phyloP scores from a whole-genome alignment of 306 rosid species.

The Cicer pinnatifidum region DNA sequence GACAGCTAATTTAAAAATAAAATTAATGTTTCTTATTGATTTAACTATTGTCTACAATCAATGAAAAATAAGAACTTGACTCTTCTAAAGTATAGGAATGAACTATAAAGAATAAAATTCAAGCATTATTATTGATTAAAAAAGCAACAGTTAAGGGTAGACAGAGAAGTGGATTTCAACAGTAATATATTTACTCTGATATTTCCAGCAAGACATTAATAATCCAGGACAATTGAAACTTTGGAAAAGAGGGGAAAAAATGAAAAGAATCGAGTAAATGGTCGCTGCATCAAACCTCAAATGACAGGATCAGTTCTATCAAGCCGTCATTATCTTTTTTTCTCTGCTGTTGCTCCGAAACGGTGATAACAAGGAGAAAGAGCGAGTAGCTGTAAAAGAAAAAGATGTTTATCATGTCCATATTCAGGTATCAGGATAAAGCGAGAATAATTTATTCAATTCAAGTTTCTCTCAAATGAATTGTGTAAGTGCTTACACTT shows the following conservation, averaged over 20 bases:
- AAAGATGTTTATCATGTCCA: conserved; percentile 6
- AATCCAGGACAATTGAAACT: neutral
- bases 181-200: conserved; percentile 16
- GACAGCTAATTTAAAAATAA: neutral
- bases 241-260: neutral
- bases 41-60: no score
- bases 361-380: conserved; percentile 84
- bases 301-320: conserved; percentile 35
- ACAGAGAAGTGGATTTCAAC: neutral
- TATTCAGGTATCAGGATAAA: conserved; percentile 22
- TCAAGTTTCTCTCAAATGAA: conserved; percentile 23
- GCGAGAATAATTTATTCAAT: conserved; percentile 15
- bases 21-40: neutral
- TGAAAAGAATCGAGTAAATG: conserved; percentile 38
- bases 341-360: conserved; percentile 80
- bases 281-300: conserved; percentile 22
- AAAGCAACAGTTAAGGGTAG: neutral
- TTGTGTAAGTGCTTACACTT: conserved; percentile 64
- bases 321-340: conserved; percentile 60
- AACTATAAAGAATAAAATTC: neutral
- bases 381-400: conserved; percentile 72
- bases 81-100: neutral
- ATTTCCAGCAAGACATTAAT: conserved; percentile 22
- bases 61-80: no score
- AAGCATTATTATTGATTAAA: neutral